phyloP scores from a whole-genome alignment of 2,329 filamentous ascomycete species.

The Furcasterigmium sp. region DNA sequence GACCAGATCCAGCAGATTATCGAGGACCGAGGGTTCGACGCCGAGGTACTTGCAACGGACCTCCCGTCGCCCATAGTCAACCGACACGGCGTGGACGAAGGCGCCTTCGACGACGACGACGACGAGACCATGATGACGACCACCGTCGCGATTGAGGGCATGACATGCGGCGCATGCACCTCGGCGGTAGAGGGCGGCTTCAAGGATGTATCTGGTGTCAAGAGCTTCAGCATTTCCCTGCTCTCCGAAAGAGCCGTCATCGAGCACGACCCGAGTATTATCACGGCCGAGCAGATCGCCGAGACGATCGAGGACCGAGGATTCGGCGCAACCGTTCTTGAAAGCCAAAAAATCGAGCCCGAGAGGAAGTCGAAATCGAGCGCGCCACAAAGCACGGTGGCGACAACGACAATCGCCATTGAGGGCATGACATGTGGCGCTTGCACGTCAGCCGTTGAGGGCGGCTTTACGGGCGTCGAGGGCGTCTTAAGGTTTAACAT shows the following conservation, averaged over 20 bases:
- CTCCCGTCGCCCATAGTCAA: conserved; percentile 50
- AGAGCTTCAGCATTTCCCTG: conserved; percentile 74
- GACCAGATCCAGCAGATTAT: conserved; percentile 79
- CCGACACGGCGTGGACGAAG: conserved; percentile 25
- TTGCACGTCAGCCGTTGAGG: conserved; percentile 87
- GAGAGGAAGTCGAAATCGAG: conserved; percentile 23
- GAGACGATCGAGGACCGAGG: conserved; percentile 66
- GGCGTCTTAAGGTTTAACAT: conserved; percentile 90
- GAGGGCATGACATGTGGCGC: conserved; percentile 98
- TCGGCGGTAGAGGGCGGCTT: conserved; percentile 80
- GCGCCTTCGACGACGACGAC: conserved; percentile 29
- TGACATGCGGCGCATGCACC: conserved; percentile 89
- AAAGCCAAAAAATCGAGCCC: conserved; percentile 28
- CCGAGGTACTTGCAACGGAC: conserved; percentile 79
- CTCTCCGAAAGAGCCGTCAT: conserved; percentile 82
- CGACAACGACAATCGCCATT: conserved; percentile 80
- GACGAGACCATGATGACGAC: conserved; percentile 52
- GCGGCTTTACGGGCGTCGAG: conserved; percentile 69
- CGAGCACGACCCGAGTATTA: conserved; percentile 62
- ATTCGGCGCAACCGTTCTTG: conserved; percentile 74
- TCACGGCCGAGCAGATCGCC: conserved; percentile 48
- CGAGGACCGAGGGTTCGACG: conserved; percentile 89
- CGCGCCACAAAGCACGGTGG: conserved; percentile 35
- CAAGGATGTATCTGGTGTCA: conserved; percentile 67
- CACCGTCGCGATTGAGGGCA: conserved; percentile 74